Base-by-base conservation (phyloP, 1,284 basidiomycete species). In the Cutaneotrichosporon cavernicola region DNA sequence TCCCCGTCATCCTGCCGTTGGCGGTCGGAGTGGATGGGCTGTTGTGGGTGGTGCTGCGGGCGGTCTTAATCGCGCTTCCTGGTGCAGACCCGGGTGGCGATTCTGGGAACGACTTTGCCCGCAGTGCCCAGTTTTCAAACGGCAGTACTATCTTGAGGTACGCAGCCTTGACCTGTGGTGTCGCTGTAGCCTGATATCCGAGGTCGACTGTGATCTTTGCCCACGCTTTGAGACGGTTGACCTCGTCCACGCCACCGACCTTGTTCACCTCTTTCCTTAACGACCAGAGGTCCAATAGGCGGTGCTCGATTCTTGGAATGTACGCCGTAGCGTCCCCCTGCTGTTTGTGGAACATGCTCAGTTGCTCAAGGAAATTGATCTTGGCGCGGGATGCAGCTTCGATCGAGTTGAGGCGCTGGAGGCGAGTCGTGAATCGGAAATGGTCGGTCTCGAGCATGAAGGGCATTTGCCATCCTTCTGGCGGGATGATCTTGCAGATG, bases 351-450 rank as follows among this genome's bases (percentile, higher is more conserved):
- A 89, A 95, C 70, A 90, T 89, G 82, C 95, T 95, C 49, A 99
- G 86, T 80, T 97, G 94, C 80, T 99, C 96, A 70, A 97, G 82
- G 81, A 97, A 99, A 83, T 97, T 98, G 78, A 97, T 84, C 80
- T 97, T 96, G 51, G 96, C 96, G 69, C 97, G 86, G 60, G 94
- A 95, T 58, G 94, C 92, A 16, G 97, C 97, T 82, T 97, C 96
- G 71, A 99, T 93, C 69, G 92, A 94, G 80, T 98, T 98, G 73
- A 99, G 85, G 63, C 90, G 88, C 82, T 98, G 95, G 57, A 98
- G 83, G 58, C 97, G 88, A 58, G 96, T 99, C 81, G 91, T 93
- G 83, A 99, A 99, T 63, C 78, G 77, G 72, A 80, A 80, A 66
- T 69, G 72, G 86, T 94, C 90, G 36, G 93, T 92, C 77, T 98